A percentile compares a stretch with the other conserved stretches of the same genome.
Evolutionary conservation across 2,329 filamentous ascomycete genomes (phyloP).

Genomic region (Zasmidium angulare): DNA sequence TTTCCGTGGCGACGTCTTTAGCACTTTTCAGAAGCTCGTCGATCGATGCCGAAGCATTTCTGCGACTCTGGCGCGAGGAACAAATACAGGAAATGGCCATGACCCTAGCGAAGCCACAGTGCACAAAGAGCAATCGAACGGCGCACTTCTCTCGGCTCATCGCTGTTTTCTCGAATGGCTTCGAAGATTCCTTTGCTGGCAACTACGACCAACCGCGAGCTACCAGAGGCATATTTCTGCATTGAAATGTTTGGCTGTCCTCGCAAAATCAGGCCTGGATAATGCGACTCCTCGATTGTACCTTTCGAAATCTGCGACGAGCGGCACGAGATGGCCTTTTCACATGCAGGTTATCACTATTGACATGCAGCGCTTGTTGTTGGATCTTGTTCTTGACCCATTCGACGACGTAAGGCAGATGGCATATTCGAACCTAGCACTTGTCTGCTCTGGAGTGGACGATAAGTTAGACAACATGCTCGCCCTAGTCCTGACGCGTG

Average conservation of each 20-base stretch:
- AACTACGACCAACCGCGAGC: slow-evolving; percentile 77
- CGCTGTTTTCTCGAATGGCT: slow-evolving; percentile 71
- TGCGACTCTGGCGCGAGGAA: slow-evolving; percentile 46
- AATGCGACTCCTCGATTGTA: slow-evolving; percentile 39
- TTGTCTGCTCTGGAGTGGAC: not conserved
- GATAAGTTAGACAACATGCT: not conserved
- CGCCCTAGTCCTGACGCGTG: slow-evolving; percentile 23
- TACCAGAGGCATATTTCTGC: slow-evolving; percentile 88
- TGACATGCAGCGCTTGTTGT: slow-evolving; percentile 59
- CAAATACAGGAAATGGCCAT: not conserved
- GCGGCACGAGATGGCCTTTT: slow-evolving; percentile 52
- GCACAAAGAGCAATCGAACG: not conserved
- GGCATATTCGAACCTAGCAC: slow-evolving; percentile 46
- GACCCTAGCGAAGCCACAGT: not conserved
- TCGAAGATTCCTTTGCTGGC: slow-evolving; percentile 66
- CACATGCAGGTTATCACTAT: slow-evolving; percentile 45
- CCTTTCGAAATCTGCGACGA: slow-evolving; percentile 50
- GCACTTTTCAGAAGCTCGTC: slow-evolving; percentile 72
- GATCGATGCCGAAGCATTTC: slow-evolving; percentile 71
- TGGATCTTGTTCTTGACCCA: slow-evolving; percentile 81
- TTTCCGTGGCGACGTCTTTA: slow-evolving; percentile 77
- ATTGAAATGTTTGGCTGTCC: slow-evolving; percentile 66
- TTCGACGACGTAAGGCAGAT: slow-evolving; percentile 83
- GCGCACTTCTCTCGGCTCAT: slow-evolving; percentile 13
- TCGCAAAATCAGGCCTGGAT: slow-evolving; percentile 71